A percentile compares a stretch with the other conserved stretches of the same genome.
Conservation (phyloP, 805 yeast genomes). For the Grigorovia yakushimaensis region DNA sequence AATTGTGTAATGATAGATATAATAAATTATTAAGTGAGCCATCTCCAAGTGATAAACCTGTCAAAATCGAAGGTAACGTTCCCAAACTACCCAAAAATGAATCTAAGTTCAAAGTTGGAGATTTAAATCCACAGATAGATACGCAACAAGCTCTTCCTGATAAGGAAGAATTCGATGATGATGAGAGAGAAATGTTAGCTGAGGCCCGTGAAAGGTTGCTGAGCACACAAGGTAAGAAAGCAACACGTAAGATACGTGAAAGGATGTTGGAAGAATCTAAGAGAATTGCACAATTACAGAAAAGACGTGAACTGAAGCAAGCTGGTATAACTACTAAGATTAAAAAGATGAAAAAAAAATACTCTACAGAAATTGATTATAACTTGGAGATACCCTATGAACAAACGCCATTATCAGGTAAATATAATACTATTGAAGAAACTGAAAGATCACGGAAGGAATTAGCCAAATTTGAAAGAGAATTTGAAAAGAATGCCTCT, state of each 20-base stretch:
- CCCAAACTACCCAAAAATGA: conserved; percentile 10
- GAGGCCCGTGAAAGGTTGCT: conserved; percentile 90
- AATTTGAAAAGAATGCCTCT: conserved; percentile 27
- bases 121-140: conserved; percentile 63
- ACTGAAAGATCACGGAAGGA: conserved; percentile 31
- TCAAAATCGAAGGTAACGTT: conserved; percentile 4
- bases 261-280: conserved; percentile 70
- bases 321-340: conserved; percentile 56
- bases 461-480: conserved; percentile 32
- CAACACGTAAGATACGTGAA: conserved; percentile 82
- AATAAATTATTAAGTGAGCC: conserved; percentile 44
- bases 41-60: conserved; percentile 13
- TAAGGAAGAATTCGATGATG: conserved; percentile 70
- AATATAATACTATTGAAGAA: conserved; percentile 62
- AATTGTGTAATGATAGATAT: conserved; percentile 78
- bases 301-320: conserved; percentile 69
- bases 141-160: conserved; percentile 76
- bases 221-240: conserved; percentile 90
- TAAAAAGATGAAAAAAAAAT: conserved; percentile 41
- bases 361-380: conserved; percentile 61
- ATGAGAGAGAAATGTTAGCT: conserved; percentile 83
- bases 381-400: conserved; percentile 78
- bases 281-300: conserved; percentile 65
- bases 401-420: conserved; percentile 54
- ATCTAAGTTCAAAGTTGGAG: conserved; percentile 36